Evolutionary conservation across 176 grass and related monocot genomes (phyloP), one percentile per base, ranked within the genome.

Genomic region (Aegilops bicornis): DNA sequence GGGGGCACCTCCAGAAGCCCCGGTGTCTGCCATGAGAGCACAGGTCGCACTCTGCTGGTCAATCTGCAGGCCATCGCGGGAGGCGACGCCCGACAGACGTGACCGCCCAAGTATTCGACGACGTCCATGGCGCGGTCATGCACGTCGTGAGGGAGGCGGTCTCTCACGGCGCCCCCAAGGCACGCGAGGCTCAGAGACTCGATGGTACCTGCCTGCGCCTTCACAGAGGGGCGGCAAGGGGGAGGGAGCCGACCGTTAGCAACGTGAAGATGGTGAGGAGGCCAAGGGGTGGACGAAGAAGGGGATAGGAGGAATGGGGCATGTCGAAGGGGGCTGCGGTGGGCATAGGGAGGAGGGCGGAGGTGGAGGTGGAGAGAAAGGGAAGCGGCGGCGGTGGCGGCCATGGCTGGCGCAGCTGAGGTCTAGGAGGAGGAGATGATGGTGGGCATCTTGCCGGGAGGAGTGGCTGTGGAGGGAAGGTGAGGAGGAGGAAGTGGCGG

Each of bases 1-100:
- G 63, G 67, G 87, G 40, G 83, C n/a, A 99, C 97, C 97, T 99
- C 97, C 82, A 99, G 85, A 99, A 99, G 67, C 97, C 97, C 84
- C 97, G 56, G 97, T 99, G 87, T 99, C 94, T 3, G 97, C 85
- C 15, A 94, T 94, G 36, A 99, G 92, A 12, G 94, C 97, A 82
- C 96, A 92, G 32, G 97, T n/a, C 97, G 81, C 90, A 86, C 88
- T 99, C 97, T 0, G 90, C 92, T 93, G 88, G 65, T 85, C 89
- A 61, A 99, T 45, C 85, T 96, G 87, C 31, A 99, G 79, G 35
- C 97, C 97, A 4, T 94, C 90, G 70, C 84, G 88, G 45, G 89
- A 92, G 5, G 94, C 82, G 30, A 99, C n/a, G n/a, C n/a, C n/a
- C n/a, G n/a, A 27, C 25, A 27, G 25, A 99, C 97, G 87, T 92